A percentile compares a stretch with the other conserved stretches of the same genome.
phyloP scores from a whole-genome alignment of 2,329 filamentous ascomycete genomes.

The Diplodia mutila region DNA sequence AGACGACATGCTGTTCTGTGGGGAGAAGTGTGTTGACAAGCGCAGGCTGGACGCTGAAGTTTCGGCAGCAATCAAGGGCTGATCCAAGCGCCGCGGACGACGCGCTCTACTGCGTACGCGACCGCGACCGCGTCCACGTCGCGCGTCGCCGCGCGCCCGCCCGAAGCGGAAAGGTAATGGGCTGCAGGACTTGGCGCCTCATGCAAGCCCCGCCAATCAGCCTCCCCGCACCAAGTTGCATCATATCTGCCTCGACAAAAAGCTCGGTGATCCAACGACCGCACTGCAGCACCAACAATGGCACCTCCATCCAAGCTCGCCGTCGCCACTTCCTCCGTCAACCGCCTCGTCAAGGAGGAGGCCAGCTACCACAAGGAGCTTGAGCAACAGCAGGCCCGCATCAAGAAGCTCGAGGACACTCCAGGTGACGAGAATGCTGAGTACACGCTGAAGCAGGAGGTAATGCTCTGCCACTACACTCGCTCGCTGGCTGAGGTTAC shows the following conservation, averaged over 20 bases:
- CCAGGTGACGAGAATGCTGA: slow-evolving; percentile 74
- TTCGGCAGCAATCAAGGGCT: slow-evolving; percentile 17
- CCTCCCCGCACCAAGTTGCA: slow-evolving; percentile 15
- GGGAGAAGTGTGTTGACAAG: slow-evolving; percentile 8
- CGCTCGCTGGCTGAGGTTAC: not conserved
- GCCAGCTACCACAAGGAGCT: slow-evolving; percentile 87
- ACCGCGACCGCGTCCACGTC: slow-evolving; percentile 30
- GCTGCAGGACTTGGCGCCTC: slow-evolving; percentile 2
- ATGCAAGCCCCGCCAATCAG: slow-evolving; percentile 20
- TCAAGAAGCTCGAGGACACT: slow-evolving; percentile 66
- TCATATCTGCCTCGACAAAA: not conserved
- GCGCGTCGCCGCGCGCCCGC: slow-evolving; percentile 28
- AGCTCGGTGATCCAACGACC: not conserved
- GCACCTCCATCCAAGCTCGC: slow-evolving; percentile 73
- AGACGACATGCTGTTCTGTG: slow-evolving; percentile 61
- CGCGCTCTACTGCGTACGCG: slow-evolving; percentile 14
- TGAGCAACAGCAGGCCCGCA: slow-evolving; percentile 70
- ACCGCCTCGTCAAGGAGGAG: slow-evolving; percentile 89
- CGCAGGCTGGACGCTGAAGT: slow-evolving; percentile 2
- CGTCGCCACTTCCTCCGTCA: slow-evolving; percentile 78
- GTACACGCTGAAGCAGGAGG: slow-evolving; percentile 85
- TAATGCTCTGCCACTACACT: slow-evolving; percentile 46
- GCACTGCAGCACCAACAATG: slow-evolving; percentile 57
- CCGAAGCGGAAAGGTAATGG: slow-evolving; percentile 6
- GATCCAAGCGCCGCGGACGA: slow-evolving; percentile 16